These are phyloP conservation scores for Paraphoma chrysanthemicola DNA, from an alignment of 2,329 filamentous ascomycete species.

Conservation along the genomic window DNA sequence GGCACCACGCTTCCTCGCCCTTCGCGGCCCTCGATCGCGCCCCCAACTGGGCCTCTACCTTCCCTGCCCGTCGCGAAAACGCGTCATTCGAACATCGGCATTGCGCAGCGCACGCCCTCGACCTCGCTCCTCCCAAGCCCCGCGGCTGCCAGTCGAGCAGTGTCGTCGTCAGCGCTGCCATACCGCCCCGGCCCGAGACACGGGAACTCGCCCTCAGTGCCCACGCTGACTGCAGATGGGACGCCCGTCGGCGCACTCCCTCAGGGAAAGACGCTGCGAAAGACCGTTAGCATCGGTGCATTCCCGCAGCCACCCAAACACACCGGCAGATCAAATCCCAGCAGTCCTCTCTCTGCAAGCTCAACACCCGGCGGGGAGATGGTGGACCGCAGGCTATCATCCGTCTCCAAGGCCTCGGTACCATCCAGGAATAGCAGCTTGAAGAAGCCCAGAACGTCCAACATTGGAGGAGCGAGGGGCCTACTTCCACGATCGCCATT, in stretches of 20 bases:
- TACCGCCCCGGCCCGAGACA: slow-evolving; percentile 35
- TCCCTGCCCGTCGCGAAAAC: slow-evolving; percentile 77
- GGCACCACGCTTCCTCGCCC: slow-evolving; percentile 72
- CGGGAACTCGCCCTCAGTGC: slow-evolving; percentile 52
- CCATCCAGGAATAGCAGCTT: slow-evolving; percentile 44
- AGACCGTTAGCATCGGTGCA: slow-evolving; percentile 90
- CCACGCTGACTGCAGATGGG: slow-evolving; percentile 53
- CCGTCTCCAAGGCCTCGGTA: slow-evolving; percentile 31
- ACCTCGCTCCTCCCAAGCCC: slow-evolving; percentile 39
- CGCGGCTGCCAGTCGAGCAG: slow-evolving; percentile 30
- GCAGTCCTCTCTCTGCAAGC: slow-evolving; percentile 58
- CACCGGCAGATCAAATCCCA: slow-evolving; percentile 58
- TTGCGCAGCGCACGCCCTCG: slow-evolving; percentile 31
- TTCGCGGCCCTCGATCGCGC: slow-evolving; percentile 66
- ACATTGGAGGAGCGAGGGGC: slow-evolving; percentile 37
- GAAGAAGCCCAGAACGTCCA: slow-evolving; percentile 58
- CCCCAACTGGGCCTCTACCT: slow-evolving; percentile 75
- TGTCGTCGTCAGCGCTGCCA: slow-evolving; percentile 43
- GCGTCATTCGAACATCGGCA: slow-evolving; percentile 60
- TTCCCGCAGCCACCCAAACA: slow-evolving; percentile 89
- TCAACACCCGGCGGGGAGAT: slow-evolving; percentile 51
- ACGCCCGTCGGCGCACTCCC: slow-evolving; percentile 45
- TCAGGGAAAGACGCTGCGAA: slow-evolving; percentile 73
- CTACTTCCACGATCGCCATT: slow-evolving; percentile 48
- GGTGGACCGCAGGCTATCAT: slow-evolving; percentile 40